Evolutionary conservation across 2,329 filamentous ascomycete species (phyloP).

Genomic region (Penicillium sp.): DNA sequence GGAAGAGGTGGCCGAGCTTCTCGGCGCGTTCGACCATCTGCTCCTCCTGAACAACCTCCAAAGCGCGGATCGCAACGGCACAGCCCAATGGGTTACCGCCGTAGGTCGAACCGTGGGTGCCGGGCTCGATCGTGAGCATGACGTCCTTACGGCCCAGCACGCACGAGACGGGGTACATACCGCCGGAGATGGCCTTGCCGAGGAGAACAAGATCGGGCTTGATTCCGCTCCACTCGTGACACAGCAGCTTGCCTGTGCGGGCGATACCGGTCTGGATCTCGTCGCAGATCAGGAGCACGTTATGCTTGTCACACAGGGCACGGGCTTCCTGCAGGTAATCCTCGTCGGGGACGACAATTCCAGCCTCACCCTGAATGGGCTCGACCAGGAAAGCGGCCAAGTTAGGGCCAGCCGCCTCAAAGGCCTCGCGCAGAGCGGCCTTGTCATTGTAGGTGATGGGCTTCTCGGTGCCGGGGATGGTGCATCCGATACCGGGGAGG

Average conservation of each 20-base stretch:
- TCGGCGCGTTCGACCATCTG: slow-evolving; percentile 82
- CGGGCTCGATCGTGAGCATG: slow-evolving; percentile 94
- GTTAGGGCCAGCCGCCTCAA: slow-evolving; percentile 79
- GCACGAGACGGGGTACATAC: slow-evolving; percentile 98
- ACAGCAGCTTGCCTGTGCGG: slow-evolving; percentile 89
- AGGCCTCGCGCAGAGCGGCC: slow-evolving; percentile 72
- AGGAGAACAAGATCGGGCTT: slow-evolving; percentile 93
- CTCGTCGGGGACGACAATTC: slow-evolving; percentile 91
- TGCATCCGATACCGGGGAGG: slow-evolving; percentile 81
- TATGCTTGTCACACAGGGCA: slow-evolving; percentile 89
- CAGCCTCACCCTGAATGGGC: slow-evolving; percentile 96
- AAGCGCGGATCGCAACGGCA: slow-evolving; percentile 89
- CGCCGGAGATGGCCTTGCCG: slow-evolving; percentile 96
- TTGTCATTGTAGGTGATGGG: slow-evolving; percentile 85
- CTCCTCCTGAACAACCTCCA: slow-evolving; percentile 93
- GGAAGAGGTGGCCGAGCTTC: slow-evolving; percentile 77
- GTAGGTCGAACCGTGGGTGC: slow-evolving; percentile 97
- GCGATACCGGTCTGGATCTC: slow-evolving; percentile 99
- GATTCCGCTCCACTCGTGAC: slow-evolving; percentile 91
- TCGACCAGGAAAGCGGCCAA: slow-evolving; percentile 93
- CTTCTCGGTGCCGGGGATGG: slow-evolving; percentile 73
- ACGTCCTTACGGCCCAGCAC: slow-evolving; percentile 86
- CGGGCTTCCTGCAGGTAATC: slow-evolving; percentile 81
- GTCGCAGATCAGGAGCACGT: slow-evolving; percentile 93
- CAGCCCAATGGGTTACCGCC: slow-evolving; percentile 95